phyloP scores from a whole-genome alignment of 805 yeast species.

The Wickerhamomyces canadensis region DNA sequence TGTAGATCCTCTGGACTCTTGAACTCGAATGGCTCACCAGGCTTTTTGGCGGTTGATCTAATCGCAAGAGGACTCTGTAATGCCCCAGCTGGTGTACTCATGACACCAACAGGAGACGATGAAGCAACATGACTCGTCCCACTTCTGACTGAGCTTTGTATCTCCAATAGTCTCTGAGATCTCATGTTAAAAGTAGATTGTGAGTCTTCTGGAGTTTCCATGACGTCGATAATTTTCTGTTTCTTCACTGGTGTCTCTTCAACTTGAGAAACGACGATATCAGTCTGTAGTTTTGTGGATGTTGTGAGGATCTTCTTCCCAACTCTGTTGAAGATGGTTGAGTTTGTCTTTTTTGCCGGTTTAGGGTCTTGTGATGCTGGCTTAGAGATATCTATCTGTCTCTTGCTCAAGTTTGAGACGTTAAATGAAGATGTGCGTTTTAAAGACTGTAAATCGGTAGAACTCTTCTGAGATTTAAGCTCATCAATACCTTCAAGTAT shows the following conservation, averaged over 20 bases:
- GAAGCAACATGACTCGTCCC: constrained; percentile 13
- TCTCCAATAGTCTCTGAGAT: constrained; percentile 5
- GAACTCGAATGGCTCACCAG: constrained; percentile 16
- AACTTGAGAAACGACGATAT: constrained; percentile 20
- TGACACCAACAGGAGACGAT: constrained; percentile 8
- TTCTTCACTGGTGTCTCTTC: constrained; percentile 25
- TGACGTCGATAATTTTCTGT: constrained; percentile 11
- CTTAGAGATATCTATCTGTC: constrained; percentile 23
- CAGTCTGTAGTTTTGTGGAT: constrained; percentile 4
- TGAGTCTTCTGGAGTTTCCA: constrained; percentile 14
- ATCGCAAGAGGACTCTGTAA: constrained; percentile 19
- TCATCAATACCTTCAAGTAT: constrained; percentile 20
- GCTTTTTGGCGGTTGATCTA: constrained; percentile 12
- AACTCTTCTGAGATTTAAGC: constrained; percentile 15
- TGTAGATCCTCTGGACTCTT: constrained; percentile 12
- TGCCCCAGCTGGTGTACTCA: constrained; percentile 5
- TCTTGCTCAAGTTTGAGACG: constrained; percentile 17
- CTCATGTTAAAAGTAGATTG: background rate
- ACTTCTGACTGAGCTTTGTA: background rate
- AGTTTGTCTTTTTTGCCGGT: background rate
- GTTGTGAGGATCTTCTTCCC: constrained; percentile 18
- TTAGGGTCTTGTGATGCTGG: constrained; percentile 10
- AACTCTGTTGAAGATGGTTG: constrained; percentile 20
- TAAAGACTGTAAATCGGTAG: constrained; percentile 19
- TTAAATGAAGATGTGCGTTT: constrained; percentile 22